Percentiles rank a stretch among this genome's conserved stretches.
Evolutionary conservation across 2,329 filamentous ascomycete genomes (phyloP).

Genomic region (Zymoseptoria tritici): DNA sequence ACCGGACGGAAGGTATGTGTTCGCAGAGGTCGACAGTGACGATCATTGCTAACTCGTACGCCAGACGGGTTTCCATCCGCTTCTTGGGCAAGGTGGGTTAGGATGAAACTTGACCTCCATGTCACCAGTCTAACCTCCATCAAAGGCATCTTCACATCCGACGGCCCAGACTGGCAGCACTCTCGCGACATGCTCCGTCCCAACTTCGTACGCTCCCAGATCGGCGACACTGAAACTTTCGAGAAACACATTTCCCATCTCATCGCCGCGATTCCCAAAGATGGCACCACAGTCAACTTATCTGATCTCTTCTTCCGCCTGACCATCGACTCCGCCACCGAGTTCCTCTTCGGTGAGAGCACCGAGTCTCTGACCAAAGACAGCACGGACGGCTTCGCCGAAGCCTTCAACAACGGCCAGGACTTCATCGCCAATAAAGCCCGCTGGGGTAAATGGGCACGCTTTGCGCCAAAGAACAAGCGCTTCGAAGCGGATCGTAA

Average conservation of each 20-base stretch:
- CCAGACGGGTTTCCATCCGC: conserved; percentile 30
- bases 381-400: conserved; percentile 26
- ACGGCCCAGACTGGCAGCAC: conserved; percentile 35
- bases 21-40: not conserved
- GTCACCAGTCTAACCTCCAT: not conserved
- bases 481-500: conserved; percentile 35
- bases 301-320: conserved; percentile 58
- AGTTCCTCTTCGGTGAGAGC: conserved; percentile 57
- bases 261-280: conserved; percentile 49
- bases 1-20: conserved; percentile 19
- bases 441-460: conserved; percentile 19
- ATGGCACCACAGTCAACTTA: conserved; percentile 49
- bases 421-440: conserved; percentile 21
- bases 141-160: conserved; percentile 36
- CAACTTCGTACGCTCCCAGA: conserved; percentile 46
- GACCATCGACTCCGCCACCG: conserved; percentile 60
- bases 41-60: not conserved
- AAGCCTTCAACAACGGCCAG: conserved; percentile 27
- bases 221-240: conserved; percentile 50
- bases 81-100: conserved; percentile 37
- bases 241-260: conserved; percentile 54
- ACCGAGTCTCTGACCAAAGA: conserved; percentile 23
- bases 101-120: not conserved
- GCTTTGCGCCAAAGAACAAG: conserved; percentile 23
- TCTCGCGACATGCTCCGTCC: conserved; percentile 44